A percentile compares a stretch with the other conserved stretches of the same genome.
Conservation (phyloP, 2,329 filamentous ascomycete species). For the Penicillium sp. region DNA sequence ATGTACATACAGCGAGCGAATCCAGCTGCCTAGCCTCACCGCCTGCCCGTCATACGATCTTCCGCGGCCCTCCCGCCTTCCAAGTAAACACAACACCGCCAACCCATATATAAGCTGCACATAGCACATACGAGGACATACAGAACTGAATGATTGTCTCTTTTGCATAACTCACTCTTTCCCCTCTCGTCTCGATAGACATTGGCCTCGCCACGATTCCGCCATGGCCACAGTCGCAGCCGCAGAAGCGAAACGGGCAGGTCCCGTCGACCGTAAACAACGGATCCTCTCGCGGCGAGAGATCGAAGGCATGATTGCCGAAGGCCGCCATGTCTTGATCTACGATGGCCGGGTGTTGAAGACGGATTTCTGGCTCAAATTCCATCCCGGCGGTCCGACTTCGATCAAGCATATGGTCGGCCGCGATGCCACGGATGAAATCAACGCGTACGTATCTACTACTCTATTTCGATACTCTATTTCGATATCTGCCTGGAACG, state of each 20-base stretch:
- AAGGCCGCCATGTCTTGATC: conserved; percentile 75
- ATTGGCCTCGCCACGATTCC: neutral
- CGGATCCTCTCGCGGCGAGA: conserved; percentile 57
- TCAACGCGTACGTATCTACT: conserved; percentile 68
- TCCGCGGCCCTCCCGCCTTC: neutral
- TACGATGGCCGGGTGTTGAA: conserved; percentile 77
- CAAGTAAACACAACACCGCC: neutral
- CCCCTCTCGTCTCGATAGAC: neutral
- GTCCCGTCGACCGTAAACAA: conserved; percentile 38
- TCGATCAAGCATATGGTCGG: conserved; percentile 91
- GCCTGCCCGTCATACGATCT: neutral
- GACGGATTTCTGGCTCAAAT: conserved; percentile 81
- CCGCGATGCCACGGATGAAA: conserved; percentile 89
- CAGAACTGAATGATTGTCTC: neutral
- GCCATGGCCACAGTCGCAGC: neutral
- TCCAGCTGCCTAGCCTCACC: neutral
- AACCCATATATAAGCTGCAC: neutral
- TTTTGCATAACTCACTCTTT: neutral
- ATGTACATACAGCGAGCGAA: no score
- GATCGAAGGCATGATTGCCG: conserved; percentile 78
- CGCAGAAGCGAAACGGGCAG: neutral
- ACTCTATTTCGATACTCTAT: conserved; percentile 18
- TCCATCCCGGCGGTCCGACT: conserved; percentile 88
- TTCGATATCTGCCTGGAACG: no score
- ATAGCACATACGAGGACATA: neutral